A percentile compares a stretch with the other conserved stretches of the same genome.
These are phyloP conservation scores for Russula abietina DNA, from an alignment of 768 basidiomycete species.

Conservation along the genomic window DNA sequence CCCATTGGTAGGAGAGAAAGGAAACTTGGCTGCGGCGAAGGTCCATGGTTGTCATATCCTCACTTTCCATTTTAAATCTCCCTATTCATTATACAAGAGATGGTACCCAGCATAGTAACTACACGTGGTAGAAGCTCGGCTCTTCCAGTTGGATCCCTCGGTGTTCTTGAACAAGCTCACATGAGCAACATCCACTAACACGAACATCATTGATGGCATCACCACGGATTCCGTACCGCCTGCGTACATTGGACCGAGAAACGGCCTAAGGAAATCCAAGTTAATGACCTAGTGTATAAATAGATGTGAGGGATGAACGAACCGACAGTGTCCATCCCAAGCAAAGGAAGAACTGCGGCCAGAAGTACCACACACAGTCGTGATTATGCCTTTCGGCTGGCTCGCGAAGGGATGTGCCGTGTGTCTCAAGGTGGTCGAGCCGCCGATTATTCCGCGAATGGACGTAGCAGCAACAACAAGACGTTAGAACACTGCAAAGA, in stretches of 20 bases:
- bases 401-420: neutral
- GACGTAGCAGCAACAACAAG: neutral
- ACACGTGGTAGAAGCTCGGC: neutral
- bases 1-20: too few species aligned
- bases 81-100: neutral
- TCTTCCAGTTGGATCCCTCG: conserved; percentile 6
- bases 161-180: conserved; percentile 8
- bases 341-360: neutral
- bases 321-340: neutral
- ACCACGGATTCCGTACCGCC: conserved; percentile 3
- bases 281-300: neutral
- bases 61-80: too few species aligned
- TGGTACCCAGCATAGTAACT: neutral
- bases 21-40: too few species aligned
- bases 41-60: too few species aligned
- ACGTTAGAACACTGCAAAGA: neutral
- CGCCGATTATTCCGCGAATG: conserved; percentile 1
- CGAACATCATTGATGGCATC: neutral
- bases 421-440: neutral
- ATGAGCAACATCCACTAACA: neutral
- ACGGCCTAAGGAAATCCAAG: neutral
- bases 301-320: neutral
- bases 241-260: neutral
- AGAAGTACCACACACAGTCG: neutral
- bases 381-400: neutral